Evolutionary conservation across 2,329 filamentous ascomycete genomes (phyloP).

Genomic region (Allantophomopsis cytisporea): DNA sequence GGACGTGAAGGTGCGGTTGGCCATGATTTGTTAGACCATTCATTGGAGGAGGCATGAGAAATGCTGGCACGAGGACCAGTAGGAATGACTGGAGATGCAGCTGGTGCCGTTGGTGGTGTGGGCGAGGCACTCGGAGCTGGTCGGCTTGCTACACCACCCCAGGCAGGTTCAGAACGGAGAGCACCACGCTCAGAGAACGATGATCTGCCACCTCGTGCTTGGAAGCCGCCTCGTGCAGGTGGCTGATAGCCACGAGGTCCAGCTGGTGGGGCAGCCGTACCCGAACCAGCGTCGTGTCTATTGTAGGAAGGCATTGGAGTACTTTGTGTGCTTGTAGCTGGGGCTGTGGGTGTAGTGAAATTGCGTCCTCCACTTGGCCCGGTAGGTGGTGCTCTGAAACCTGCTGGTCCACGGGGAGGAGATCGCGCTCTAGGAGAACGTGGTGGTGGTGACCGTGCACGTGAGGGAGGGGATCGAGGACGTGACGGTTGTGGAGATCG

Average conservation of each 20-base stretch:
- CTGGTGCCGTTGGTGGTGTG: conserved; percentile 9
- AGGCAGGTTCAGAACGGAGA: conserved; percentile 13
- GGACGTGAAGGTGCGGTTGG: conserved; percentile 13
- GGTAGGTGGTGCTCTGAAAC: conserved; percentile 15
- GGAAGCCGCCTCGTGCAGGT: conserved; percentile 10
- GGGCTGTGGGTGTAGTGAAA: conserved; percentile 12
- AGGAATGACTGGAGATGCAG: conserved; percentile 8
- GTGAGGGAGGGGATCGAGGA: conserved; percentile 6
- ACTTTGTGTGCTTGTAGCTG: conserved; percentile 7
- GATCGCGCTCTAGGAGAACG: conserved; percentile 11
- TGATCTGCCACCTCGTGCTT: conserved; percentile 13
- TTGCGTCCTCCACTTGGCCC: conserved; percentile 16
- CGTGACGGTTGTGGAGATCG: conserved; percentile 13
- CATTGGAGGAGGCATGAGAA: conserved; percentile 7
- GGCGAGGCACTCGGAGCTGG: conserved; percentile 13
- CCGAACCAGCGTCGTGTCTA: conserved; percentile 8
- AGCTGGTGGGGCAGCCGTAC: conserved; percentile 13
- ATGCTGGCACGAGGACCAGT: conserved; percentile 15
- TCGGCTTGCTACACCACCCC: conserved; percentile 13
- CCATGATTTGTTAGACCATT: conserved; percentile 4
- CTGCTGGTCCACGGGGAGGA: conserved; percentile 17
- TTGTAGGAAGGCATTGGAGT: conserved; percentile 8
- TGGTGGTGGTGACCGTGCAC: conserved; percentile 1
- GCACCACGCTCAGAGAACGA: conserved; percentile 10
- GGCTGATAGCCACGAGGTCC: conserved; percentile 18